Evolutionary conservation across 2,329 filamentous ascomycete species (phyloP), one percentile per base, ranked within the genome.

Genomic region (Sporothrix brunneoviolacea): DNA sequence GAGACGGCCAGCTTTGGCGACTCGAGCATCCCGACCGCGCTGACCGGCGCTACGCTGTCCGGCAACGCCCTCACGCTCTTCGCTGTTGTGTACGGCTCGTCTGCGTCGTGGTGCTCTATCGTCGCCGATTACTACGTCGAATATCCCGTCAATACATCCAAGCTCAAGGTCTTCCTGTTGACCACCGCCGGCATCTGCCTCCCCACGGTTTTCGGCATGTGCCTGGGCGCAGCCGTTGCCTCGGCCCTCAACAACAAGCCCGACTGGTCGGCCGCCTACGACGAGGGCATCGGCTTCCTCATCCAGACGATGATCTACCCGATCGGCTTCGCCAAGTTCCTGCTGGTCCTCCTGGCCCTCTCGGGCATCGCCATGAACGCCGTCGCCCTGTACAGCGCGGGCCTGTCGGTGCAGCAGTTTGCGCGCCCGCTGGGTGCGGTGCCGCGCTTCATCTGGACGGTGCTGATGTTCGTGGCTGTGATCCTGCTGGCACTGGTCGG

Each of bases 151-250:
- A 61, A 72, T 52, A 70, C 70, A 9, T 70, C 68, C 48, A 66
- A 66, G 45, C 59, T 68, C 56, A 73, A 73, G 59, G 68, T 75
- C 32, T 77, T 75, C 56, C 42, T 73, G 30, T 62, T 75, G 62
- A 76, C 72, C 1, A 70, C 65, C 3, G 63, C 72, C 38, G 74
- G 73, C 19, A 72, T 76, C 55, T 59, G 60, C 10, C 63, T 76
- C 10, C 73, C 73, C 0, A 77, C 73, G 0, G 70, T 67, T 37
- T 68, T 77, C 46, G 72, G 72, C 50, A 84, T 85, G 79, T 72
- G 71, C 2, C 73, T 84, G 0, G 82, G 82, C 8, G 77, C 81
- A 9, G 80, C 80, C 10, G 80, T 85, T 43, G 80, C 74, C 16
- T 79, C 79, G 4, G 78, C 80, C 21, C 71, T 80, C 2, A 67